Evolutionary conservation across 2,329 filamentous ascomycete species (phyloP), one percentile per base, ranked within the genome.

Genomic region (Clonostachys byssicola): DNA sequence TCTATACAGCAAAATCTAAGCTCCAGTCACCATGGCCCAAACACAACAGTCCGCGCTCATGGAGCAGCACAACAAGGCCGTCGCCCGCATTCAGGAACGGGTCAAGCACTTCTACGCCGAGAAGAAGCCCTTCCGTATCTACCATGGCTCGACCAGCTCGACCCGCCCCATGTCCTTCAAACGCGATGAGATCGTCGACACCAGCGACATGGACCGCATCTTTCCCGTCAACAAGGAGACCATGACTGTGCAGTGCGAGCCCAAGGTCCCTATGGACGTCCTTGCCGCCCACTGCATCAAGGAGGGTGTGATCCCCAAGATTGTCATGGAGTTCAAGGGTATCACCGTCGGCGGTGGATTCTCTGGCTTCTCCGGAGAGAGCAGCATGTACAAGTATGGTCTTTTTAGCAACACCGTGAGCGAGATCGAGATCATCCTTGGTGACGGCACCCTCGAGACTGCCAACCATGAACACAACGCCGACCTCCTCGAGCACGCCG

Each of bases 131-230:
- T 84, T 81, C 61, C 71, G 80, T 18, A 81, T 85, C 55, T 78
- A 73, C 50, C 80, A 84, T 66, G 80, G 80, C 51, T 77, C 77
- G 1, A 83, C 80, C 20, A 82, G 81, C 59, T 80, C 74, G 50
- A 84, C 80, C 42, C 74, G 81, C 16, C 73, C 75, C 38, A 45
- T 59, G 48, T 50, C 52, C 44, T 65, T 64, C 51, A 60, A 58
- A 13, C 60, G 60, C 46, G 62, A 62, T 47, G 60, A 67, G 47
- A 67, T 78, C 20, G 68, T 85, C 48, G 78, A 81, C 57, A 81
- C 77, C 39, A 77, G 75, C 53, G 59, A 62, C 12, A 69, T 85
- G 30, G 70, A 66, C 49, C 71, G 75, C 61, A 70, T 85, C 33
- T 64, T 85, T 41, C 64, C 70, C 10, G 68, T 85, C 43, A 70